Percentiles rank a stretch among this genome's conserved stretches.
Evolutionary conservation across 192 early-diverging fungal species (phyloP).

Genomic region (Geranomyces michiganensis): DNA sequence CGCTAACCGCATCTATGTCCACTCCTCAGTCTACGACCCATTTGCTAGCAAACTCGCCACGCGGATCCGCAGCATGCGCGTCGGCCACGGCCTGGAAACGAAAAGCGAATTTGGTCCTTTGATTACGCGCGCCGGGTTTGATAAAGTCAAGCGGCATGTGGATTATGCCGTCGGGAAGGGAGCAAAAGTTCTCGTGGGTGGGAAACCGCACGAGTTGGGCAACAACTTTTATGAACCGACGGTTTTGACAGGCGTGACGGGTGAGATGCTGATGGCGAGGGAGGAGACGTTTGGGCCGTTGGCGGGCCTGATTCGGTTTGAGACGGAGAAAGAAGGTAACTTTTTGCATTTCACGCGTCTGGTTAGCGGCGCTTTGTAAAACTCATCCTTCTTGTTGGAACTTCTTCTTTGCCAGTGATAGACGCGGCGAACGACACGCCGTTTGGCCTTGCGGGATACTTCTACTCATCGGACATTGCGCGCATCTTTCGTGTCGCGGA

Average conservation of each 20-base stretch:
- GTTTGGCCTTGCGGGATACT: conserved; percentile 83
- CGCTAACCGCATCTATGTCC: conserved; percentile 51
- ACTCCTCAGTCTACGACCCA: conserved; percentile 36
- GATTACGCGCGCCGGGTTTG: conserved; percentile 69
- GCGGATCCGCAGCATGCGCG: conserved; percentile 58
- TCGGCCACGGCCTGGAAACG: conserved; percentile 75
- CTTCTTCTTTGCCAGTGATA: conserved; percentile 57
- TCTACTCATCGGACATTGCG: conserved; percentile 75
- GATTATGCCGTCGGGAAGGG: conserved; percentile 74
- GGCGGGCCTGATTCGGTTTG: conserved; percentile 75
- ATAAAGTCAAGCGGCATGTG: conserved; percentile 71
- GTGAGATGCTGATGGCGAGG: conserved; percentile 66
- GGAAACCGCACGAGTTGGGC: conserved; percentile 41
- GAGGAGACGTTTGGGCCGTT: conserved; percentile 95
- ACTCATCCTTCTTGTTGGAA: neutral
- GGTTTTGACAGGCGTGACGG: conserved; percentile 69
- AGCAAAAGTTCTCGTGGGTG: conserved; percentile 71
- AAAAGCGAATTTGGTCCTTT: conserved; percentile 78
- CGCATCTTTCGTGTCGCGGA: conserved; percentile 83
- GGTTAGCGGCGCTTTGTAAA: no score
- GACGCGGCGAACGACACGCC: conserved; percentile 70
- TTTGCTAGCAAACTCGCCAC: conserved; percentile 54
- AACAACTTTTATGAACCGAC: conserved; percentile 77
- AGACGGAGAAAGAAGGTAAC: conserved; percentile 64
- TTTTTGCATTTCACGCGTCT: no score